Conservation (phyloP, 495 filamentous ascomycete species). For the Cudoniella acicularis region DNA sequence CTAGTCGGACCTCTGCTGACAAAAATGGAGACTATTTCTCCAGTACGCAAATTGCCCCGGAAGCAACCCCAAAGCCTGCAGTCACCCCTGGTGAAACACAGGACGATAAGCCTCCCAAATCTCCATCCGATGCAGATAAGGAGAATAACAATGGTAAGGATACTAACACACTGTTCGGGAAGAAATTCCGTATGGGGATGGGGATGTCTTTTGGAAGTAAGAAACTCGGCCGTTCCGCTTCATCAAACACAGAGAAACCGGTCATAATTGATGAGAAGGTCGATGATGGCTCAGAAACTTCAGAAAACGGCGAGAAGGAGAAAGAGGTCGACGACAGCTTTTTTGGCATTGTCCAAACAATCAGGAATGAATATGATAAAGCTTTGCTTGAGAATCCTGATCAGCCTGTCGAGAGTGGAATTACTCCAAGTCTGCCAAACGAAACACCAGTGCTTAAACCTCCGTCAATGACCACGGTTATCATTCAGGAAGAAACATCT, state of each 20-base stretch:
- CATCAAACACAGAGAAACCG: conserved; percentile 63
- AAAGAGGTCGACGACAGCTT: conserved; percentile 82
- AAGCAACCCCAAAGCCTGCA: conserved; percentile 27
- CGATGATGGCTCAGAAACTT: conserved; percentile 41
- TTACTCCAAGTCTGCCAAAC: conserved; percentile 72
- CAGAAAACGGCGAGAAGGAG: conserved; percentile 67
- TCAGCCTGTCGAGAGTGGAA: conserved; percentile 62
- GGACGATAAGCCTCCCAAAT: conserved; percentile 48
- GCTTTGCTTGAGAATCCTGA: conserved; percentile 29
- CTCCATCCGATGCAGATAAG: conserved; percentile 65
- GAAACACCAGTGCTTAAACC: conserved; percentile 85
- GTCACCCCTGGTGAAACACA: conserved; percentile 38
- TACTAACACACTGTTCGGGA: conserved; percentile 66
- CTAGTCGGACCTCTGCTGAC: conserved; percentile 43
- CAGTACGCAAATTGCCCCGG: conserved; percentile 18
- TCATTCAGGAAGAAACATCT: conserved; percentile 92
- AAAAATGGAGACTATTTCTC: conserved; percentile 67
- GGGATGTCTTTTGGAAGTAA: conserved; percentile 75
- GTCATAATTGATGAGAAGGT: conserved; percentile 63
- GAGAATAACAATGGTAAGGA: conserved; percentile 66
- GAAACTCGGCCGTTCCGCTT: conserved; percentile 72
- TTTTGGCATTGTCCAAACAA: conserved; percentile 71
- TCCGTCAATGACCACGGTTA: conserved; percentile 74
- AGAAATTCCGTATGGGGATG: conserved; percentile 86
- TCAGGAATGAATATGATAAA: conserved; percentile 70